A percentile compares a stretch with the other conserved stretches of the same genome.
These are phyloP conservation scores for Cadophora malorum DNA, from an alignment of 2,329 filamentous ascomycete genomes.

Conservation along the genomic window DNA sequence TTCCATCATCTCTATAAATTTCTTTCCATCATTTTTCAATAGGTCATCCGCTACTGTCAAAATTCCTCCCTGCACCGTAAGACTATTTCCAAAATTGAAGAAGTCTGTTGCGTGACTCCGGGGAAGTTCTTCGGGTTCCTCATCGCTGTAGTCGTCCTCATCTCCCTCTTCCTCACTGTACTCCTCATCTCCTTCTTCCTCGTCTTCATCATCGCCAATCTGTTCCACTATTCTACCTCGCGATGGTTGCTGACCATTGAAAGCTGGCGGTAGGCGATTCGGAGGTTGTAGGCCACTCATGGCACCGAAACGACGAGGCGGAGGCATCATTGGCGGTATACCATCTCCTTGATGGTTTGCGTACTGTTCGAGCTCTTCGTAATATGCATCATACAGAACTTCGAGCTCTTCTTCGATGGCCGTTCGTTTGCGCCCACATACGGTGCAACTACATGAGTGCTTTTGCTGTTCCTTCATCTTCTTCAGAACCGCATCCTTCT, in stretches of 20 bases:
- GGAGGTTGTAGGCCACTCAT: slow-evolving; percentile 61
- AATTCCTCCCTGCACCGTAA: slow-evolving; percentile 97
- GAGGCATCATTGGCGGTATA: slow-evolving; percentile 71
- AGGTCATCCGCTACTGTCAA: slow-evolving; percentile 98
- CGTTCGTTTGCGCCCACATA: slow-evolving; percentile 93
- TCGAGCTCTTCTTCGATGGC: slow-evolving; percentile 98
- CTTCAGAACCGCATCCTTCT: slow-evolving; percentile 95
- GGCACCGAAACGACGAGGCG: slow-evolving; percentile 67
- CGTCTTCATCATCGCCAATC: slow-evolving; percentile 53
- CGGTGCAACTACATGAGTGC: slow-evolving; percentile 96
- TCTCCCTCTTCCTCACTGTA: slow-evolving; percentile 56
- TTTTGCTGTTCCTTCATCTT: slow-evolving; percentile 99
- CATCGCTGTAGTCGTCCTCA: slow-evolving; percentile 73
- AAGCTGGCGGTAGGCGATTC: slow-evolving; percentile 63
- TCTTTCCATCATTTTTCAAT: slow-evolving; percentile 97
- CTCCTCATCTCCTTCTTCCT: slow-evolving; percentile 57
- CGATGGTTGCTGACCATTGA: slow-evolving; percentile 71
- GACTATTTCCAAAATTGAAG: slow-evolving; percentile 95
- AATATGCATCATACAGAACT: slow-evolving; percentile 97
- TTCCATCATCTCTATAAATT: slow-evolving; percentile 99
- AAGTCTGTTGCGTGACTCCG: slow-evolving; percentile 80
- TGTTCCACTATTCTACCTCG: slow-evolving; percentile 77
- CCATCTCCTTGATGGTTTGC: slow-evolving; percentile 83
- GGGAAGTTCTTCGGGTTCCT: slow-evolving; percentile 68
- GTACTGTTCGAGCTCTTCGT: slow-evolving; percentile 97